These are phyloP conservation scores for Ophiognomonia clavigignenti-juglandacearum DNA, from an alignment of 2,329 filamentous ascomycete genomes.

Conservation along the genomic window DNA sequence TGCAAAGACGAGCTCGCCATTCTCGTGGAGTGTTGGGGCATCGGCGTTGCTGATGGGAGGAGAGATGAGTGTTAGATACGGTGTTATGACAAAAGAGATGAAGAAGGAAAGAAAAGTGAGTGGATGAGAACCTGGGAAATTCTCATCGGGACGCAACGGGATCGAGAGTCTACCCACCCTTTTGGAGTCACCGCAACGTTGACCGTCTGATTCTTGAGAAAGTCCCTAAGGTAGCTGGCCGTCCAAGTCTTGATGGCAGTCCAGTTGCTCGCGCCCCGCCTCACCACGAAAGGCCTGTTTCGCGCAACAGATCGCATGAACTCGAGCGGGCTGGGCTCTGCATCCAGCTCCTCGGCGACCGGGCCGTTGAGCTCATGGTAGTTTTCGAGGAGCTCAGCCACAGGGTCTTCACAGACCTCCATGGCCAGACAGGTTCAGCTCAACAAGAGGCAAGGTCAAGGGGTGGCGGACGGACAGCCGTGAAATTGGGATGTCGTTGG, in stretches of 20 bases:
- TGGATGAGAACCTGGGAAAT: too few species aligned
- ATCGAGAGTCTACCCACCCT: slow-evolving; percentile 45
- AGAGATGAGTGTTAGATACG: not conserved
- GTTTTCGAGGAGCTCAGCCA: slow-evolving; percentile 55
- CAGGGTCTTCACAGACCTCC: slow-evolving; percentile 30
- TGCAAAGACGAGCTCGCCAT: slow-evolving; percentile 49
- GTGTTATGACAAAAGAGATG: not conserved
- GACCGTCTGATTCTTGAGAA: slow-evolving; percentile 53
- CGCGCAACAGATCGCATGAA: slow-evolving; percentile 73
- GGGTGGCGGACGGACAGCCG: too few species aligned
- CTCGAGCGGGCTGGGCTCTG: slow-evolving; percentile 68
- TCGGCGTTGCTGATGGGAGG: slow-evolving; percentile 37
- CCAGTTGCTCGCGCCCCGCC: slow-evolving; percentile 59
- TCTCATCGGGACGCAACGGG: too few species aligned
- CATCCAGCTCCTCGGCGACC: slow-evolving; percentile 53
- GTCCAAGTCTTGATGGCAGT: slow-evolving; percentile 59
- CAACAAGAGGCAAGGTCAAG: too few species aligned
- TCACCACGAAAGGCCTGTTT: slow-evolving; percentile 71
- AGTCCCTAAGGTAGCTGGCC: slow-evolving; percentile 49
- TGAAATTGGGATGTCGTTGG: too few species aligned
- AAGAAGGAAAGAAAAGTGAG: not conserved
- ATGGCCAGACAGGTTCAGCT: too few species aligned
- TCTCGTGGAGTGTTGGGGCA: slow-evolving; percentile 41
- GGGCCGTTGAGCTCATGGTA: slow-evolving; percentile 69
- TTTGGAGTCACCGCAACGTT: slow-evolving; percentile 74